A percentile compares a stretch with the other conserved stretches of the same genome.
Conservation (phyloP, 495 filamentous ascomycete genomes). For the Coniosporium apollinis region DNA sequence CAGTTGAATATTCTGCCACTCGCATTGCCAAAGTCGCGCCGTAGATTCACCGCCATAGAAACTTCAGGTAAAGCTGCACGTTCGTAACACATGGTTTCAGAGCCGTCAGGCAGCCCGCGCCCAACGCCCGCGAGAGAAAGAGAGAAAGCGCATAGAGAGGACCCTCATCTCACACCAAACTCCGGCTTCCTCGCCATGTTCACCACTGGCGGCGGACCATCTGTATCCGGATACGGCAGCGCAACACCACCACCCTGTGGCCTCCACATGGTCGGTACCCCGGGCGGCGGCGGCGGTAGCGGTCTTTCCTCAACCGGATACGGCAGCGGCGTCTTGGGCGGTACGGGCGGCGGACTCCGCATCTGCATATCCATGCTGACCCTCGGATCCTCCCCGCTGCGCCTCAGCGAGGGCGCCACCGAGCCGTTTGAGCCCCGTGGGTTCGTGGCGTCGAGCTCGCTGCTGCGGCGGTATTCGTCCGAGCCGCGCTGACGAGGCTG, state of each 20-base stretch:
- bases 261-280: slow-evolving; percentile 17
- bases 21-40: no score
- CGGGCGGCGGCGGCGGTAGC: no score
- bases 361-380: neutral
- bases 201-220: slow-evolving; percentile 67
- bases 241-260: slow-evolving; percentile 11
- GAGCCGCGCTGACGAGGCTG: slow-evolving; percentile 16
- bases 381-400: neutral
- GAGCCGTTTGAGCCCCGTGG: neutral
- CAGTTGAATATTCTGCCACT: no score
- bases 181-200: slow-evolving; percentile 78
- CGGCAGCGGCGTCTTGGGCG: slow-evolving; percentile 69
- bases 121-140: no score
- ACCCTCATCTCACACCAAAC: slow-evolving; percentile 38
- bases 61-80: no score
- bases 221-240: slow-evolving; percentile 63
- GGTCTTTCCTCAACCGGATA: no score
- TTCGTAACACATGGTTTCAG: no score
- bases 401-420: neutral
- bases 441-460: neutral
- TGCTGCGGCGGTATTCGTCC: slow-evolving; percentile 3
- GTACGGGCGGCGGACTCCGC: slow-evolving; percentile 50
- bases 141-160: no score
- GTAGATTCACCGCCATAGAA: no score
- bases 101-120: no score